A percentile compares a stretch with the other conserved stretches of the same genome.
Evolutionary conservation across 2,329 filamentous ascomycete genomes (phyloP).

Genomic region (Hypoxylon rubiginosum): DNA sequence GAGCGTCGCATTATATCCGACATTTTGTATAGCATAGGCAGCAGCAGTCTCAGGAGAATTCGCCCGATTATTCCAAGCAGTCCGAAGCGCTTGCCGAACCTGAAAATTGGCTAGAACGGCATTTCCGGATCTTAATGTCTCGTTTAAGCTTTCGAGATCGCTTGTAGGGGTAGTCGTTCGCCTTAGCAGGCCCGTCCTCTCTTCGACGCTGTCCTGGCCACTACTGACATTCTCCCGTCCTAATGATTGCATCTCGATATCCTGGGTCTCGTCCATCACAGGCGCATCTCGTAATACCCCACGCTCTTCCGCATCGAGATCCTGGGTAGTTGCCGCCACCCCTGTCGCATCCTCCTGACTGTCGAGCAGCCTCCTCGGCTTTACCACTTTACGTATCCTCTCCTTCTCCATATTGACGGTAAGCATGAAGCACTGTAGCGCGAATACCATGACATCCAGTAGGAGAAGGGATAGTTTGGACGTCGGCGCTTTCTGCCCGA

Average conservation of each 20-base stretch:
- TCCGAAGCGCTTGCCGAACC: conserved; percentile 63
- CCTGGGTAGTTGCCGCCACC: conserved; percentile 54
- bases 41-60: conserved; percentile 58
- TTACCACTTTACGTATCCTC: conserved; percentile 64
- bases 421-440: conserved; percentile 74
- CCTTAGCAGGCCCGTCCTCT: conserved; percentile 49
- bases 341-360: conserved; percentile 44
- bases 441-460: conserved; percentile 68
- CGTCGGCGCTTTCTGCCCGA: conserved; percentile 74
- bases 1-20: conserved; percentile 67
- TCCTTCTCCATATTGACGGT: conserved; percentile 73
- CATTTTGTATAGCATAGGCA: conserved; percentile 66
- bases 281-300: conserved; percentile 61
- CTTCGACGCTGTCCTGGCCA: conserved; percentile 43
- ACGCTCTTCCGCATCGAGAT: conserved; percentile 70
- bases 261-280: conserved; percentile 55
- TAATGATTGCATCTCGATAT: conserved; percentile 62
- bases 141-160: conserved; percentile 51
- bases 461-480: conserved; percentile 68
- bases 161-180: conserved; percentile 32
- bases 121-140: conserved; percentile 68
- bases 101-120: conserved; percentile 68
- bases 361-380: conserved; percentile 49
- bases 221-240: conserved; percentile 37
- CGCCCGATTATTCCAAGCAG: conserved; percentile 60